Evolutionary conservation across 352 stramenopile species (phyloP).

Genomic region (Pythium volutum): DNA sequence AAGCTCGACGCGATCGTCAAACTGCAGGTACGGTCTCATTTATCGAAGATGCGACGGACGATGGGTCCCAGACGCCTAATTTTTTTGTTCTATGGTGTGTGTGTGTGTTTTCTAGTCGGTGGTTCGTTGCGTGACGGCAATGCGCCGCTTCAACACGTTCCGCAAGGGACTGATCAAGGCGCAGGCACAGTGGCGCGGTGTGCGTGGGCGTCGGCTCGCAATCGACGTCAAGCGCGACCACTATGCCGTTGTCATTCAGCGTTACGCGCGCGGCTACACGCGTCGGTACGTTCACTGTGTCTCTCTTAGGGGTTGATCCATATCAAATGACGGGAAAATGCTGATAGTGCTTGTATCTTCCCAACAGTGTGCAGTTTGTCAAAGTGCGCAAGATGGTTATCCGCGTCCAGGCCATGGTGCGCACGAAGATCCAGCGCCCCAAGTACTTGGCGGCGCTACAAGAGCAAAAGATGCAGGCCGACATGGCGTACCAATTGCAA

Average conservation of each 20-base stretch:
- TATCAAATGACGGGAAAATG: too few relatives aligned
- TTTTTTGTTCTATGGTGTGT: background rate
- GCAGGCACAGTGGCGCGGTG: conserved; percentile 72
- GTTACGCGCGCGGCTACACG: conserved; percentile 68
- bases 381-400: conserved; percentile 70
- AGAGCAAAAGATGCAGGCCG: conserved; percentile 75
- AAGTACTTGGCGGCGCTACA: conserved; percentile 76
- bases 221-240: conserved; percentile 79
- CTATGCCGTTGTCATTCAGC: conserved; percentile 81
- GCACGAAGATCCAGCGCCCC: conserved; percentile 84
- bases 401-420: conserved; percentile 71
- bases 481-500: conserved; percentile 83
- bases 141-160: conserved; percentile 86
- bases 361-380: conserved; percentile 43
- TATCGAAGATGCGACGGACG: background rate
- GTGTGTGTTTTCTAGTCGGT: conserved; percentile 43
- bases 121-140: conserved; percentile 75
- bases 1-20: conserved; percentile 79
- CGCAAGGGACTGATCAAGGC: conserved; percentile 51
- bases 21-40: conserved; percentile 39
- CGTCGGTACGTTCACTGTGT: conserved; percentile 33
- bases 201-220: conserved; percentile 62
- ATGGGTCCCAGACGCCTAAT: too few relatives aligned
- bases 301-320: too few relatives aligned
- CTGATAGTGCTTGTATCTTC: background rate